These are phyloP conservation scores for Isatis tinctoria DNA, from an alignment of 345 rosid genomes.

Conservation along the genomic window DNA sequence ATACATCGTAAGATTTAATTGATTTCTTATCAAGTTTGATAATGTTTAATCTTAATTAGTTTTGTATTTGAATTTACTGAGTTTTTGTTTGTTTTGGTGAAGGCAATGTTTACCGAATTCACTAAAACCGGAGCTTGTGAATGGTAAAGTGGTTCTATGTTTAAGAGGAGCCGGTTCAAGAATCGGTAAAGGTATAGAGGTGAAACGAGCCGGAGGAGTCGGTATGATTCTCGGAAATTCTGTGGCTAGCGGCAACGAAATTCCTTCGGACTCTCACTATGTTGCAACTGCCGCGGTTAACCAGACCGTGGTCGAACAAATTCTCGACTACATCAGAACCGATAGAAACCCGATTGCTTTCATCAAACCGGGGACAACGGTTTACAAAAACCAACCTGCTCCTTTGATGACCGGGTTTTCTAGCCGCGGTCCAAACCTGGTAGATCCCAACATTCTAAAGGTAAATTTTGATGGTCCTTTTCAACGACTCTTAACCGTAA, in stretches of 20 bases:
- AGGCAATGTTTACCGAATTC: conserved; percentile 76
- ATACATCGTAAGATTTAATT: conserved; percentile 38
- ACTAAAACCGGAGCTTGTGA: conserved; percentile 47
- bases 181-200: conserved; percentile 67
- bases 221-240: conserved; percentile 67
- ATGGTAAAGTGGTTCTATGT: conserved; percentile 85
- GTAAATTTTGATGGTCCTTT: conserved; percentile 24
- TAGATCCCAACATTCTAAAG: conserved; percentile 72
- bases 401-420: conserved; percentile 68
- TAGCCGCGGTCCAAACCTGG: conserved; percentile 62
- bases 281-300: conserved; percentile 54
- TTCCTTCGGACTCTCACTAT: conserved; percentile 43
- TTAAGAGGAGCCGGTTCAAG: conserved; percentile 54
- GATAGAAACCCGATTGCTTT: conserved; percentile 49
- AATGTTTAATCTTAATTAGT: neutral
- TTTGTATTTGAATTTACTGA: neutral
- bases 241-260: conserved; percentile 30
- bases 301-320: conserved; percentile 26
- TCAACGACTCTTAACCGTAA: neutral
- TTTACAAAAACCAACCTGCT: conserved; percentile 45
- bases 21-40: neutral
- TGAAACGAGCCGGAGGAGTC: conserved; percentile 73
- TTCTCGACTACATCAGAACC: conserved; percentile 58
- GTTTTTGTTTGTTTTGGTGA: neutral
- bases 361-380: conserved; percentile 44